phyloP scores from a whole-genome alignment of 192 early-diverging fungal species.

The Gamsiella multidivaricata region DNA sequence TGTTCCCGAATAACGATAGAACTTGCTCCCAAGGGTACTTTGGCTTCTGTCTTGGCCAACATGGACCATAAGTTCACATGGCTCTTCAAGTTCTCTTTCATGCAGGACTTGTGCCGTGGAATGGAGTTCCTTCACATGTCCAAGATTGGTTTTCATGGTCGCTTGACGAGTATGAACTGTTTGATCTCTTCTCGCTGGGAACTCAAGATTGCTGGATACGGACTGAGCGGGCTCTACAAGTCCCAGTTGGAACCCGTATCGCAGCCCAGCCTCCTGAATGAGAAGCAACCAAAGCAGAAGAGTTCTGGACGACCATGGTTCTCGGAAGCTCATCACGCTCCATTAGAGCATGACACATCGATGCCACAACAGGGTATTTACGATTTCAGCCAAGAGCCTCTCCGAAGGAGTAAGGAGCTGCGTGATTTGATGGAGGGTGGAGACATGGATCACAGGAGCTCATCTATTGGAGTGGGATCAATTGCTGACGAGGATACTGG shows the following conservation, averaged over 20 bases:
- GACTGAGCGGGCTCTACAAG: conserved; percentile 44
- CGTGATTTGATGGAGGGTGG: background rate
- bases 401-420: background rate
- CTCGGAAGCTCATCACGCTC: background rate
- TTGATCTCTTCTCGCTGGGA: conserved; percentile 58
- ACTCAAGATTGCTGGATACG: conserved; percentile 58
- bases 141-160: conserved; percentile 56
- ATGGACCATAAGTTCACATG: conserved; percentile 56
- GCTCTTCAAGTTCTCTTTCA: conserved; percentile 60
- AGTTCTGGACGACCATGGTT: background rate
- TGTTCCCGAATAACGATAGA: conserved; percentile 21
- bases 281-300: conserved; percentile 1
- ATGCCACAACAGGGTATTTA: conserved; percentile 19
- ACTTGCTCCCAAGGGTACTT: conserved; percentile 55
- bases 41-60: conserved; percentile 53
- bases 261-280: background rate
- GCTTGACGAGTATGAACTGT: conserved; percentile 54
- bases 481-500: background rate
- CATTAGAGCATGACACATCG: background rate
- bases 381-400: conserved; percentile 21
- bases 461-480: background rate
- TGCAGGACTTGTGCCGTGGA: conserved; percentile 56
- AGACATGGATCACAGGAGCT: background rate
- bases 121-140: conserved; percentile 62
- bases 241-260: conserved; percentile 21